A percentile compares a stretch with the other conserved stretches of the same genome.
These are phyloP conservation scores for Cryptococcus sp. DNA, from an alignment of 1,284 basidiomycete genomes.

Conservation along the genomic window DNA sequence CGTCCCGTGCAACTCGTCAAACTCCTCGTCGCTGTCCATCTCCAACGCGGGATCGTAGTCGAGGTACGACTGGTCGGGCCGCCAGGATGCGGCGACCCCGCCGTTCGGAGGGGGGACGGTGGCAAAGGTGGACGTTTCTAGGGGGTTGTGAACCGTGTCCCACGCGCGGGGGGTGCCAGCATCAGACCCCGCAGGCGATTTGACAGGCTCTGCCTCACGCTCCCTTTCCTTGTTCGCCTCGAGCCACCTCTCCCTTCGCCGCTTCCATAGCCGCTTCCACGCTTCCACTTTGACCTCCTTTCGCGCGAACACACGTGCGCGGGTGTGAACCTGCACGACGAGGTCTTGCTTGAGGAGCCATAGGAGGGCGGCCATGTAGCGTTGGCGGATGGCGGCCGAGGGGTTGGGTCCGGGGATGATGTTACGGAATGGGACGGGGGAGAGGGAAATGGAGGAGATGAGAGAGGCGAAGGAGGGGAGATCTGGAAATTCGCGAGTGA, in stretches of 20 bases:
- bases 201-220: neutral
- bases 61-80: conserved; percentile 10
- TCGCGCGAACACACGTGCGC: conserved; percentile 77
- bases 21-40: conserved; percentile 39
- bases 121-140: conserved; percentile 8
- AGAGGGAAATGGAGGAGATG: conserved; percentile 66
- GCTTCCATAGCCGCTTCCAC: conserved; percentile 40
- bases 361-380: conserved; percentile 77
- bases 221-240: neutral
- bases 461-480: conserved; percentile 71
- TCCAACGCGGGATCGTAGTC: conserved; percentile 38
- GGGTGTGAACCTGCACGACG: conserved; percentile 77
- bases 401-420: conserved; percentile 27
- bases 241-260: conserved; percentile 37
- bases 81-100: neutral
- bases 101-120: conserved; percentile 14
- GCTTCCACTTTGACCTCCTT: conserved; percentile 65
- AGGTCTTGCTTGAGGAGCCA: conserved; percentile 90
- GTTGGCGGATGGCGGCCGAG: conserved; percentile 52
- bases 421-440: conserved; percentile 61
- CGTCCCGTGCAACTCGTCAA: conserved; percentile 11
- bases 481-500: conserved; percentile 63
- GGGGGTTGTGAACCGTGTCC: conserved; percentile 6
- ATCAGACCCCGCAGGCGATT: conserved; percentile 5
- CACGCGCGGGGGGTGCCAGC: conserved; percentile 27